Evolutionary conservation across 352 stramenopile species (phyloP), one percentile per base, ranked within the genome.

Genomic region (Globisporangium takayamanum): DNA sequence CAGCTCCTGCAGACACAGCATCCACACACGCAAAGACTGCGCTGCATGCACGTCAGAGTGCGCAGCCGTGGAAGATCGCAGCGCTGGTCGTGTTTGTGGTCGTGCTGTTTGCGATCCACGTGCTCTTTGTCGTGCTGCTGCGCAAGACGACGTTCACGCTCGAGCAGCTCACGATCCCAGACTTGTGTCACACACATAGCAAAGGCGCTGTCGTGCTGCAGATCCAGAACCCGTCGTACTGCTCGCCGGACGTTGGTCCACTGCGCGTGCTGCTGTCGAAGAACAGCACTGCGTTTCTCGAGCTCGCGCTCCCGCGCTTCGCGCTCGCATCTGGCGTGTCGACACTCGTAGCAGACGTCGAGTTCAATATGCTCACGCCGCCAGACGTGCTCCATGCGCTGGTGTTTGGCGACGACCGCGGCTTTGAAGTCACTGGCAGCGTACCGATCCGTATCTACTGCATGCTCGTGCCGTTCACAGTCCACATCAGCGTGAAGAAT

Each of bases 211-310:
- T 83, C 26, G 59, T 88, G 16, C 25, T 94, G 39, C 62, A 76
- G 55, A 78, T 90, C 56, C 60, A 80, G 28, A 94, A 94, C 53
- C 84, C 84, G 56, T 92, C 81, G 36, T 92, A 89, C 53, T 94
- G 84, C 61, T 72, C 74, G 33, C 84, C 84, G 0, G 63, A 72
- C 3, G 59, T 94, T 33, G 80, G 81, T 0, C 71, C 78, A n/a
- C 45, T 91, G 47, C 65, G 66, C 30, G 59, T 89, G 37, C 74
- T 60, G 7, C 75, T 93, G 41, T 52, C 62, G 10, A 89, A 84
- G 65, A 82, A 88, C 54, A 57, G 53, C 4, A 84, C 68, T 26
- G 30, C 60, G 41, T 71, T 93, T 36, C 59, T 93, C 14, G 55
- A 70, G 18, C 30, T 90, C 3, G 60, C 72, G 14, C 50, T 83